These are phyloP conservation scores for Hydnomerulius pinastri DNA, from an alignment of 768 basidiomycete species.

Conservation along the genomic window DNA sequence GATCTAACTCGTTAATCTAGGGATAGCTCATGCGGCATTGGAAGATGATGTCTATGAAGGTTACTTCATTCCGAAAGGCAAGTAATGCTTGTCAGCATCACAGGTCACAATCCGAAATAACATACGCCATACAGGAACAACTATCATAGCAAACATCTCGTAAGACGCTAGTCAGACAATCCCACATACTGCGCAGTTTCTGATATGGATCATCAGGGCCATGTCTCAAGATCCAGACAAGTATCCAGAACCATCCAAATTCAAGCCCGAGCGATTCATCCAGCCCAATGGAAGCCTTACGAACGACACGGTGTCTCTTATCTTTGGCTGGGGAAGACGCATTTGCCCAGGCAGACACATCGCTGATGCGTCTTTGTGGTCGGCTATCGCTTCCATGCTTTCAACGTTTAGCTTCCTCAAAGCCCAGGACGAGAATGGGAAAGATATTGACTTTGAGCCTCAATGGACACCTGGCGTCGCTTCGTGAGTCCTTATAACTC, in stretches of 20 bases:
- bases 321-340: constrained; percentile 11
- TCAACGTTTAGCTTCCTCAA: constrained; percentile 41
- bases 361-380: constrained; percentile 37
- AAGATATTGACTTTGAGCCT: constrained; percentile 10
- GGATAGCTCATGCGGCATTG: constrained; percentile 5
- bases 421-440: constrained; percentile 33
- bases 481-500: constrained; percentile 3
- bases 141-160: constrained; percentile 8
- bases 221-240: constrained; percentile 39
- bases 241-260: constrained; percentile 33
- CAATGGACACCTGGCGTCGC: constrained; percentile 7
- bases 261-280: constrained; percentile 40
- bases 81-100: neutral
- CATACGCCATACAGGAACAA: neutral
- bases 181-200: neutral
- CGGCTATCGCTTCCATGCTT: constrained; percentile 38
- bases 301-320: neutral
- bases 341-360: constrained; percentile 42
- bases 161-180: neutral
- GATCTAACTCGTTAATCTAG: neutral
- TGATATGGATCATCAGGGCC: constrained; percentile 24
- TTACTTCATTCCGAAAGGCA: constrained; percentile 8
- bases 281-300: neutral
- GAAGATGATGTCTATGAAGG: constrained; percentile 11
- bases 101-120: neutral